phyloP scores from a whole-genome alignment of 345 rosid species.

The Limnanthes douglasii region DNA sequence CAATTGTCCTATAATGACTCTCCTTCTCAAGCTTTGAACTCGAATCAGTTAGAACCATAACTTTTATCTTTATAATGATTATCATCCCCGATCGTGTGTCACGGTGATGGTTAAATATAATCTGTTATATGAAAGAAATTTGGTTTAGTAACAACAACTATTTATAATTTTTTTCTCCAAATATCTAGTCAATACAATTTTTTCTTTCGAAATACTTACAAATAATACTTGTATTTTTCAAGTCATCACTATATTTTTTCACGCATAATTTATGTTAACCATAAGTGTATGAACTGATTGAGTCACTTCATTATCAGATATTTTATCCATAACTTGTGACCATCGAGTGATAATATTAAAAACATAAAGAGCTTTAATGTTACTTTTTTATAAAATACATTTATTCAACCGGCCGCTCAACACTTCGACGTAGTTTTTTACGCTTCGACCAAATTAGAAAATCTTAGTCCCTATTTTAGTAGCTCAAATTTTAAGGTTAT shows the following conservation, averaged over 20 bases:
- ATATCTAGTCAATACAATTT: constrained; percentile 9
- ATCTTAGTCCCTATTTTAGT: constrained; percentile 30
- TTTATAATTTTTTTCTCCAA: constrained; percentile 16
- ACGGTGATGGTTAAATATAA: no score
- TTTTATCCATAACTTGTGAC: constrained; percentile 26
- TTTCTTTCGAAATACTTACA: constrained; percentile 11
- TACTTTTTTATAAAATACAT: constrained; percentile 34
- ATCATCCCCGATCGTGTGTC: no score
- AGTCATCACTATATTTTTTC: constrained; percentile 14
- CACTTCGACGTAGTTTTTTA: constrained; percentile 40
- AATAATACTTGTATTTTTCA: constrained; percentile 11
- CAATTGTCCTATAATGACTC: no score
- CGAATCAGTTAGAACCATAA: no score
- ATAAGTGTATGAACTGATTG: constrained; percentile 17
- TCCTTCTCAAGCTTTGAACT: no score
- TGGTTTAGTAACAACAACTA: no score
- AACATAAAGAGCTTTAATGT: constrained; percentile 27
- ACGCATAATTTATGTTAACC: constrained; percentile 11
- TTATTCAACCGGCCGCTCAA: constrained; percentile 47
- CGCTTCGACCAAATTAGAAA: constrained; percentile 38
- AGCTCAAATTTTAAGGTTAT: constrained; percentile 42
- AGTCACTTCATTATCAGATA: constrained; percentile 23
- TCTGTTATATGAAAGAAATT: no score
- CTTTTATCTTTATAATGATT: no score
- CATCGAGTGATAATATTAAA: constrained; percentile 30